These are phyloP conservation scores for Entelexis sorbosivorans DNA, from an alignment of 1,139 yeast genomes.

Conservation along the genomic window DNA sequence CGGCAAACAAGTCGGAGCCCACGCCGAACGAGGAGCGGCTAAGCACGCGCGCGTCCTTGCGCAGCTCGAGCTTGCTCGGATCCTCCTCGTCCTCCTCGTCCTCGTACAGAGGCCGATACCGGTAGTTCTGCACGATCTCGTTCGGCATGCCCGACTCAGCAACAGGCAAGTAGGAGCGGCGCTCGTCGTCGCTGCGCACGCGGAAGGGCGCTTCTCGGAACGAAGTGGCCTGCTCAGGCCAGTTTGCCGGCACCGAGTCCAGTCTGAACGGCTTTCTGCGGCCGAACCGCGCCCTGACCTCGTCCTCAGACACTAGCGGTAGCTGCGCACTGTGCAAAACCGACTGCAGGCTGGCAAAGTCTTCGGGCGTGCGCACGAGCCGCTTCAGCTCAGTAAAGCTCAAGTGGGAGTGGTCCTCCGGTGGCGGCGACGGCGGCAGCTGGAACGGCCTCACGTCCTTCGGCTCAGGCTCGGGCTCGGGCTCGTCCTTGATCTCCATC, in stretches of 20 bases:
- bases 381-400: constrained; percentile 26
- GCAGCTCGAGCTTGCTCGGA: not conserved
- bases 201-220: constrained; percentile 10
- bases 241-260: not conserved
- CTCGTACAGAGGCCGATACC: constrained; percentile 11
- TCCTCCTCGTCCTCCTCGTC: constrained; percentile 8
- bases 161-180: constrained; percentile 9
- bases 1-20: constrained; percentile 14
- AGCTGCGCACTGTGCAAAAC: constrained; percentile 25
- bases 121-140: constrained; percentile 15
- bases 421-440: not conserved
- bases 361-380: constrained; percentile 27
- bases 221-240: constrained; percentile 7
- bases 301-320: not conserved
- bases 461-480: not conserved
- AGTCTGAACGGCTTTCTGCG: not conserved
- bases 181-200: constrained; percentile 6
- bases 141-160: constrained; percentile 9
- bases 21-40: constrained; percentile 7
- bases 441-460: not conserved
- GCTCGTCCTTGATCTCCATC: not conserved
- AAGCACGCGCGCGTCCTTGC: constrained; percentile 4
- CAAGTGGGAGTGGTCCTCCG: not conserved
- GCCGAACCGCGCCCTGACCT: not conserved
- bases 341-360: constrained; percentile 29